Base-by-base conservation (phyloP, 352 stramenopile species). In the Phytophthora cactorum region DNA sequence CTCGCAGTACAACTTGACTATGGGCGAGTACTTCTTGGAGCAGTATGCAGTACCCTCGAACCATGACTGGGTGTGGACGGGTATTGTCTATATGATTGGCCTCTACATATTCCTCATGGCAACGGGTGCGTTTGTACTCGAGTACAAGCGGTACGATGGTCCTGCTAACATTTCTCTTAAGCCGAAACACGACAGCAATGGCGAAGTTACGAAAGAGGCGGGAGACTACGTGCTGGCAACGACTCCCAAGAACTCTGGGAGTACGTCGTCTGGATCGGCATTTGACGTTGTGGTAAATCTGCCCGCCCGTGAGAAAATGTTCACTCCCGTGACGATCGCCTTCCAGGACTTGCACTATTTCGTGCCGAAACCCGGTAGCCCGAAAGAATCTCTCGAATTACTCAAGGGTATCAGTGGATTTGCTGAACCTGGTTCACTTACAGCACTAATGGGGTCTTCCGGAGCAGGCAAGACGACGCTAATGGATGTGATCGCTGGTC, bases 111-210 rank as follows among this genome's bases (percentile, higher is more conserved):
- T 80, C 50, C 71, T 84, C 32, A 67, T 74, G 51, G 46, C 55
- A 11, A 11, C 83, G 10, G 45, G 74, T 1, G 67, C 53, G 14
- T 39, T 87, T 12, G 50, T 65, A 9, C 64, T 89, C 39, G 75
- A 82, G 43, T 85, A 73, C 53, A 49, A 72, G 25, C 63, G 66
- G 4, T 82, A 79, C 46, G 66, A 78, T 22, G 52, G 54, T 22
- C 65, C 51, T 17, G 36, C 27, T 27, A 56, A 52, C 2, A n/a
- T 66, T 3, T 56, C 57, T 15, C 50, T 66, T 27, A 66, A 38
- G 27, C 36, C 58, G 6, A 65, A 51, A 10, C 25, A 51, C 34
- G 29, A 46, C 22, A 22, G 1, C 22, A 22, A 22, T 22, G 22
- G 22, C 22, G 22, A 22, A 22, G 22, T 22, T 22, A 22, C 22